These are phyloP conservation scores for Pestalotiopsis sp. DNA, from an alignment of 2,329 filamentous ascomycete species.

Conservation along the genomic window DNA sequence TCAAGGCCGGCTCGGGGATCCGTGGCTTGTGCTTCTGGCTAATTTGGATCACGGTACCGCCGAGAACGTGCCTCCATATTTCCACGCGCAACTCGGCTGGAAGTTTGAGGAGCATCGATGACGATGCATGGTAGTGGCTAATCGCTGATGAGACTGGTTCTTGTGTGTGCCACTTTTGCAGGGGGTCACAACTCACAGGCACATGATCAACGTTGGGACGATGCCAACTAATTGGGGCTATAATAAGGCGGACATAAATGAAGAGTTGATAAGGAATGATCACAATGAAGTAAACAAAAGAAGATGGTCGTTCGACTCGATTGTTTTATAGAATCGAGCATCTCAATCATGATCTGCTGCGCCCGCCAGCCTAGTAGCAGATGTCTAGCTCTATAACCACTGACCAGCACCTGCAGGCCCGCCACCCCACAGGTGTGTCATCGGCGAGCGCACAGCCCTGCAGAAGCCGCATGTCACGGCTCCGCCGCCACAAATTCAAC, in stretches of 20 bases:
- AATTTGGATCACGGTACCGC: conserved; percentile 1
- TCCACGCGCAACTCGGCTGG: conserved; percentile 8
- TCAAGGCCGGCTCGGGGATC: not conserved
- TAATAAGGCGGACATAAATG: not conserved
- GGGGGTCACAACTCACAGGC: not conserved
- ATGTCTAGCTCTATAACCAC: not conserved
- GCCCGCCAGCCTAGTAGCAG: not conserved
- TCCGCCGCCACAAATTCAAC: not conserved
- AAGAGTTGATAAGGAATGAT: not conserved
- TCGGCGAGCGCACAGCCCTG: not conserved
- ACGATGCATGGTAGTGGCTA: not conserved
- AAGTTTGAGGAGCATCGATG: not conserved
- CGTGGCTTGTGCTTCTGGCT: not conserved
- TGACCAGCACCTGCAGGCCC: not conserved
- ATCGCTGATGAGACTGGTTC: not conserved
- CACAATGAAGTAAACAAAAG: not conserved
- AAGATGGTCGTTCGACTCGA: not conserved
- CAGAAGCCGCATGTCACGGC: not conserved
- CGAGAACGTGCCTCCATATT: not conserved
- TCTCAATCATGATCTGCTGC: not conserved
- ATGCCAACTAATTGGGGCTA: not conserved
- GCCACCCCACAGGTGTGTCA: not conserved
- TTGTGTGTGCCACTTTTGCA: not conserved
- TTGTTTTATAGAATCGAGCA: not conserved
- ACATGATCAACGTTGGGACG: not conserved